A percentile compares a stretch with the other conserved stretches of the same genome.
Evolutionary conservation across 345 rosid species (phyloP).

Genomic region (Excoecaria cochinchinensis): DNA sequence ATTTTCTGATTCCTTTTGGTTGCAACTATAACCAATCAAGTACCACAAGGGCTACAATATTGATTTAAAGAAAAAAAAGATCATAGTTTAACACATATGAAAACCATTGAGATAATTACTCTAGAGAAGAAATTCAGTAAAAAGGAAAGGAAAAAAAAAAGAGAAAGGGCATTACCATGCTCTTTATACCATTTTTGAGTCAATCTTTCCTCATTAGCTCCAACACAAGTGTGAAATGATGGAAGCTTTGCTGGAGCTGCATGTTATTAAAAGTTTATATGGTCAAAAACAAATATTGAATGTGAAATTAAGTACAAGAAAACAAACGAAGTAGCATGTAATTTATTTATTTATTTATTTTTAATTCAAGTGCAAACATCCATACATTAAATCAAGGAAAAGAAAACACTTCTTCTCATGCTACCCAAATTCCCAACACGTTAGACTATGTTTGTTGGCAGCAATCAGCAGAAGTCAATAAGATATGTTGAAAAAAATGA

Average conservation of each 20-base stretch:
- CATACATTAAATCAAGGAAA: not conserved
- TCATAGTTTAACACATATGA: not conserved
- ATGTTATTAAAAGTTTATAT: conserved; percentile 20
- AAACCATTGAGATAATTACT: not conserved
- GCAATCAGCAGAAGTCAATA: not conserved
- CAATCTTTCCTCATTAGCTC: conserved; percentile 82
- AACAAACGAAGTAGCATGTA: not conserved
- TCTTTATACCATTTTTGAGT: conserved; percentile 92
- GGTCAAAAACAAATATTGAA: not conserved
- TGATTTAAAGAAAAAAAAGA: not conserved
- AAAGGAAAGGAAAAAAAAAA: not conserved
- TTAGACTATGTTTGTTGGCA: not conserved
- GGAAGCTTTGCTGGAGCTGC: conserved; percentile 95
- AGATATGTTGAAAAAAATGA: not conserved
- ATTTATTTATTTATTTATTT: not conserved
- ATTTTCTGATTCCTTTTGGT: not conserved
- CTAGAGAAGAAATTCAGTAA: not conserved
- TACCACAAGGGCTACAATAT: not conserved
- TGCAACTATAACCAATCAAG: not conserved
- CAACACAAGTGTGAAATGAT: conserved; percentile 96
- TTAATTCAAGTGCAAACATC: not conserved
- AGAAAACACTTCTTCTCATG: not conserved
- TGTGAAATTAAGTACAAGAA: conserved; percentile 9
- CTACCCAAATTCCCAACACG: not conserved
- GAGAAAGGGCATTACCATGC: conserved; percentile 52